phyloP scores from a whole-genome alignment of 768 basidiomycete genomes.

The Hypholoma sublateritium region DNA sequence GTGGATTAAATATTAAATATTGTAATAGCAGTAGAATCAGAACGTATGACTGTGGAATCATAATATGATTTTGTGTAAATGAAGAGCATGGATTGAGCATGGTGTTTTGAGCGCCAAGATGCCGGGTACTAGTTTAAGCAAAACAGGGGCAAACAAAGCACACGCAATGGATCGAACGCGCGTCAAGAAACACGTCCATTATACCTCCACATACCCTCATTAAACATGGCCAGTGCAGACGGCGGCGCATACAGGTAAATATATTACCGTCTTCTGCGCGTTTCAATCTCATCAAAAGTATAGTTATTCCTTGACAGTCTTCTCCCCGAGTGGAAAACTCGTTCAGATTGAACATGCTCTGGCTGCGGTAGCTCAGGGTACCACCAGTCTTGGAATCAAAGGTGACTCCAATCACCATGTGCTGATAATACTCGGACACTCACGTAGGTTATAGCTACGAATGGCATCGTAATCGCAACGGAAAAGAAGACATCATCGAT shows the following conservation, averaged over 20 bases:
- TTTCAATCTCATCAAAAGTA: constrained; percentile 11
- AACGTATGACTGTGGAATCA: not conserved
- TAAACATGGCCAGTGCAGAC: constrained; percentile 75
- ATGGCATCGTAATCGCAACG: constrained; percentile 98
- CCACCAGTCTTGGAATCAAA: constrained; percentile 98
- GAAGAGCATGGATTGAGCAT: not conserved
- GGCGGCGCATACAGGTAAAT: constrained; percentile 76
- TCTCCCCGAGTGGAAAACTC: constrained; percentile 98
- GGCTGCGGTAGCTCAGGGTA: constrained; percentile 92
- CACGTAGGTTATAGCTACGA: constrained; percentile 67
- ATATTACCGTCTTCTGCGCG: constrained; percentile 2
- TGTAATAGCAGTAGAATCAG: not conserved
- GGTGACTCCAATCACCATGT: constrained; percentile 47
- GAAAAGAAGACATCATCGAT: constrained; percentile 99
- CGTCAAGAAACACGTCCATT: constrained; percentile 18
- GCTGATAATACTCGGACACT: constrained; percentile 13
- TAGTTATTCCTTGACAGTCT: constrained; percentile 98
- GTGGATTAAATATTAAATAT: constrained; percentile 26
- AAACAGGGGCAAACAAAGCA: constrained; percentile 15
- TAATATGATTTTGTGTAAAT: not conserved
- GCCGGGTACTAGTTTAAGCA: constrained; percentile 12
- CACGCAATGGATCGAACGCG: constrained; percentile 23
- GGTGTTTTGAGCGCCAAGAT: not conserved
- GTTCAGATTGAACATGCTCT: constrained; percentile 99
- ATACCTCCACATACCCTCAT: constrained; percentile 9